A percentile compares a stretch with the other conserved stretches of the same genome.
These are phyloP conservation scores for Mycena pura DNA, from an alignment of 768 basidiomycete species.

Conservation along the genomic window DNA sequence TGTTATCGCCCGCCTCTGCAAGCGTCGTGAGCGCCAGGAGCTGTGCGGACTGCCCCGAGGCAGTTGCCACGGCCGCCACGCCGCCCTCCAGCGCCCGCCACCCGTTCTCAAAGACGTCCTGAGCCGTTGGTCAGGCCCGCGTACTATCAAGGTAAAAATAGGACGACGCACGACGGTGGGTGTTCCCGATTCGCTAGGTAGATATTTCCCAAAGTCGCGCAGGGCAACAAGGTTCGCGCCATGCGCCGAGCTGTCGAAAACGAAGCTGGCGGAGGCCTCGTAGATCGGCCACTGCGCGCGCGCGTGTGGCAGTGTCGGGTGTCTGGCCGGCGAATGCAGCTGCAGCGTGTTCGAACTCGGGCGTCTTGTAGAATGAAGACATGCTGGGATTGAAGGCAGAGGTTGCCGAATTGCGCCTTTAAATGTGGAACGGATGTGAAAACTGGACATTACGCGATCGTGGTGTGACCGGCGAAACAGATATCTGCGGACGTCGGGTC, in stretches of 20 bases:
- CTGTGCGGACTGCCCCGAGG: constrained; percentile 63
- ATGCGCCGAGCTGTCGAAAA: constrained; percentile 60
- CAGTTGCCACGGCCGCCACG: constrained; percentile 56
- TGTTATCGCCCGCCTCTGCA: constrained; percentile 58
- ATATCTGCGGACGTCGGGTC: too few species aligned
- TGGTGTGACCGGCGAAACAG: too few species aligned
- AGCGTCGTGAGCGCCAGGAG: constrained; percentile 57
- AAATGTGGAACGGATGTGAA: too few species aligned
- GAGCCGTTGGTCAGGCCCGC: background rate
- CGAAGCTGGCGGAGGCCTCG: constrained; percentile 55
- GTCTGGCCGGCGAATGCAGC: constrained; percentile 64
- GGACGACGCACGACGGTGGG: constrained; percentile 51
- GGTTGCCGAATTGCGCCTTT: too few species aligned
- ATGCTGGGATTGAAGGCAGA: too few species aligned
- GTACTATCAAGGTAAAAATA: background rate
- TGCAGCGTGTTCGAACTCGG: constrained; percentile 61
- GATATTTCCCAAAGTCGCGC: constrained; percentile 49
- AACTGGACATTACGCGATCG: too few species aligned
- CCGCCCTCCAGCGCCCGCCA: constrained; percentile 66
- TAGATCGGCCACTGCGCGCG: constrained; percentile 68
- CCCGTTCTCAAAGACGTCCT: constrained; percentile 66
- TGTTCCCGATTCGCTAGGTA: constrained; percentile 58
- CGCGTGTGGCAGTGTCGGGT: constrained; percentile 52
- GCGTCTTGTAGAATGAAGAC: constrained; percentile 19
- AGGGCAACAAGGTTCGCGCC: constrained; percentile 60